Evolutionary conservation across 2,329 filamentous ascomycete genomes (phyloP), one percentile per base, ranked within the genome.

Genomic region (Exophiala lecanii-corni): DNA sequence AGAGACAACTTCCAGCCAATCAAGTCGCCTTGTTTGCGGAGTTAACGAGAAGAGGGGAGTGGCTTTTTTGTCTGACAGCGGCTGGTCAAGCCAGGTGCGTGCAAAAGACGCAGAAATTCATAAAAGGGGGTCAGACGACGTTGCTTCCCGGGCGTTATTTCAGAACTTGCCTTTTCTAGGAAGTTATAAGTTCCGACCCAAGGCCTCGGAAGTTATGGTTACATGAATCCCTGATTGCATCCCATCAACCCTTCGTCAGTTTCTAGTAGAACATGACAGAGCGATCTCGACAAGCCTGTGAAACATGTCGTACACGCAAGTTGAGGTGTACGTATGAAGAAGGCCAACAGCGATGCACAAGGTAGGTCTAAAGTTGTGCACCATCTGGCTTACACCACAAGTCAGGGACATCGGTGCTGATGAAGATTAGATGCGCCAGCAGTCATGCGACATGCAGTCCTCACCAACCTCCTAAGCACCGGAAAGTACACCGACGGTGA

Each of bases 261-360:
- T n/a, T 26, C 3, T 16, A 17, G 4, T 34, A 5, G 7, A 26
- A 26, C 12, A 47, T 51, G 48, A 44, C 23, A 30, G 13, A 17
- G 23, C 38, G 44, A 13, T 36, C 30, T 17, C 21, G 38, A 30
- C 48, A 46, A 26, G 48, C 48, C 9, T 51, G 48, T 32, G 44
- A 51, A 18, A 26, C 41, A 15, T 51, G 48, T 36, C 40, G 44
- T 9, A 41, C 39, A 20, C 41, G 48, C 9, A 51, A 51, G 15
- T 51, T 36, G 15, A 45, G 44, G 9, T 51, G 48, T 23, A 13
- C 45, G 15, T 43, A 39, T 12, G 44, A 41, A 30, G 35, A 12
- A n/a, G 26, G 32, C 6, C 31, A 20, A 3, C 36, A 33, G 9
- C 35, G n/a, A 2, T 51, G 48, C 26, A 39, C 26, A 36, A 47